Evolutionary conservation across 768 basidiomycete species (phyloP).

Genomic region (Cystobasidium ongulense): DNA sequence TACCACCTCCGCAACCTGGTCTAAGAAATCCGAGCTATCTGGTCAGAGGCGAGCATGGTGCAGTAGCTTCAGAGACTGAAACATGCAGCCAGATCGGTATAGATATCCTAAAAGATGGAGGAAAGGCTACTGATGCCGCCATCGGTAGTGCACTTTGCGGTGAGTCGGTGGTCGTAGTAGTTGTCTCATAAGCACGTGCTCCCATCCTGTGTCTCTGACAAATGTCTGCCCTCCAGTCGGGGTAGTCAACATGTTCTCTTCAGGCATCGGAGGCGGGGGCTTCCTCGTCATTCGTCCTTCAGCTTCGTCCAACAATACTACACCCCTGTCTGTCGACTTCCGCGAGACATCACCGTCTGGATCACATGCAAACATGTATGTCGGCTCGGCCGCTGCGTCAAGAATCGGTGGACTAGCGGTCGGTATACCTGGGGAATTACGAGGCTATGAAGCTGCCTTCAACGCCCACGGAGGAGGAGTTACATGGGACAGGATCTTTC

Average conservation of each 20-base stretch:
- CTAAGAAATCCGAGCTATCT: constrained; percentile 56
- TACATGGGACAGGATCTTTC: constrained; percentile 67
- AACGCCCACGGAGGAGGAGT: constrained; percentile 65
- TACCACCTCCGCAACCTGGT: constrained; percentile 40
- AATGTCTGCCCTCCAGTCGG: constrained; percentile 41
- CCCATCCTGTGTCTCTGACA: not conserved
- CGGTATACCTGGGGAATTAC: constrained; percentile 84
- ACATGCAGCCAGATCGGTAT: constrained; percentile 80
- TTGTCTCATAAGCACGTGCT: not conserved
- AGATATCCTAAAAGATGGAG: constrained; percentile 55
- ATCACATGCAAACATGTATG: constrained; percentile 70
- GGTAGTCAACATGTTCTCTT: constrained; percentile 78
- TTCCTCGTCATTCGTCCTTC: constrained; percentile 77
- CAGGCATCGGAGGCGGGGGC: constrained; percentile 53
- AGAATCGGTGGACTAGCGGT: constrained; percentile 71
- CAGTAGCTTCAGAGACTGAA: constrained; percentile 80
- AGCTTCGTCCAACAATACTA: not conserved
- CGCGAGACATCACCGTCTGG: constrained; percentile 73
- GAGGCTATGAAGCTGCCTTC: constrained; percentile 77
- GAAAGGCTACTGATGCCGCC: constrained; percentile 83
- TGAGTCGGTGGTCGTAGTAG: not conserved
- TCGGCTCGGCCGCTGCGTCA: constrained; percentile 50
- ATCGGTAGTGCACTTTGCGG: constrained; percentile 67
- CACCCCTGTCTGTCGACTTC: constrained; percentile 58
- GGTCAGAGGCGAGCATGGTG: constrained; percentile 62